phyloP scores from a whole-genome alignment of 2,329 filamentous ascomycete species.

The Saccharata proteae region DNA sequence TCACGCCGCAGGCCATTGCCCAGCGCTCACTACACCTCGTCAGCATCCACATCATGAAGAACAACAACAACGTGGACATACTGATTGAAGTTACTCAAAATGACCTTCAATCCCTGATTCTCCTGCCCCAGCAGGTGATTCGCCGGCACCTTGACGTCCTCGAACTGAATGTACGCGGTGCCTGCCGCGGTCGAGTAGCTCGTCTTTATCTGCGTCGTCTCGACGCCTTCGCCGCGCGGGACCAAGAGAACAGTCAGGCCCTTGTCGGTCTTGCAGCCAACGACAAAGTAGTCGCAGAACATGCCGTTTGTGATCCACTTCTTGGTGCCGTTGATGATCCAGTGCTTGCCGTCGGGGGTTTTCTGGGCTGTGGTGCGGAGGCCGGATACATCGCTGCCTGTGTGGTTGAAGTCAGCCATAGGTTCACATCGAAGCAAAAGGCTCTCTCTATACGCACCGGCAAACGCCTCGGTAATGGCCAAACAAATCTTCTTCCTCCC shows the following conservation, averaged over 20 bases:
- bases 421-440: neutral
- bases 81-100: slow-evolving; percentile 83
- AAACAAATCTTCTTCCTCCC: slow-evolving; percentile 83
- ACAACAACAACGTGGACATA: neutral
- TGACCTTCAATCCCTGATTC: slow-evolving; percentile 75
- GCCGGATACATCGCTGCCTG: slow-evolving; percentile 66
- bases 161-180: slow-evolving; percentile 69
- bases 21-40: slow-evolving; percentile 50
- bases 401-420: slow-evolving; percentile 1
- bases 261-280: slow-evolving; percentile 66
- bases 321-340: slow-evolving; percentile 60
- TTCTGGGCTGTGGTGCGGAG: slow-evolving; percentile 58
- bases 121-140: slow-evolving; percentile 69
- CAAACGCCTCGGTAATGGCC: slow-evolving; percentile 81
- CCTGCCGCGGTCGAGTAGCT: slow-evolving; percentile 69
- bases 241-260: slow-evolving; percentile 69
- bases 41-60: neutral
- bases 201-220: slow-evolving; percentile 69
- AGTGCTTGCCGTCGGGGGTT: slow-evolving; percentile 33
- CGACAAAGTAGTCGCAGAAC: slow-evolving; percentile 74
- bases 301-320: slow-evolving; percentile 82
- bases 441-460: slow-evolving; percentile 28
- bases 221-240: slow-evolving; percentile 59
- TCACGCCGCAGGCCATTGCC: slow-evolving; percentile 56
- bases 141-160: slow-evolving; percentile 75